These are phyloP conservation scores for Exophiala sp. DNA, from an alignment of 2,329 filamentous ascomycete species.

Conservation along the genomic window DNA sequence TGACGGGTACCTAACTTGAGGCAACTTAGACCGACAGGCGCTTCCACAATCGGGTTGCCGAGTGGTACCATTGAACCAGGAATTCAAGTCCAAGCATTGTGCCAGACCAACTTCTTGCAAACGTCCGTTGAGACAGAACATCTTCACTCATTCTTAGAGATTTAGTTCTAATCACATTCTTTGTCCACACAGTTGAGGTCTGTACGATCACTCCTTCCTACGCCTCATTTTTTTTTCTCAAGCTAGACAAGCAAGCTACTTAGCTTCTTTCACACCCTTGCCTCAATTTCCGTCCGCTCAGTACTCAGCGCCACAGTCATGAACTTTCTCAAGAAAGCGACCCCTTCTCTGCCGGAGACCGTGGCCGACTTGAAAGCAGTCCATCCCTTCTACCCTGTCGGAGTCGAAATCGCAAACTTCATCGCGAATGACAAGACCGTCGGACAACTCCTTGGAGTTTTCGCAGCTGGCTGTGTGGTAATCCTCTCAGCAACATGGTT, in stretches of 20 bases:
- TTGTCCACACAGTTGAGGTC: too few species aligned
- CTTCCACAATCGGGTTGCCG: neutral
- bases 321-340: constrained; percentile 12
- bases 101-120: neutral
- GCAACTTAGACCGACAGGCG: too few species aligned
- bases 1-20: too few species aligned
- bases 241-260: neutral
- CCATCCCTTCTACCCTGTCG: constrained; percentile 71
- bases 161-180: too few species aligned
- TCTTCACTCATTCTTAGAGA: too few species aligned
- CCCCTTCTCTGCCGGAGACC: constrained; percentile 1
- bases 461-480: constrained; percentile 53
- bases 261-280: neutral
- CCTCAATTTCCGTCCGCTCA: neutral
- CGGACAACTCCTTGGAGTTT: constrained; percentile 56
- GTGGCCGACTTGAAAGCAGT: constrained; percentile 20
- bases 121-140: neutral
- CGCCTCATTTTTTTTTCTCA: too few species aligned
- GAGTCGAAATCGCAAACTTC: constrained; percentile 60
- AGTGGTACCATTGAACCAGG: neutral
- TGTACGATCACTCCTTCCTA: too few species aligned
- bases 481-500: constrained; percentile 58
- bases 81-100: neutral
- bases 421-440: constrained; percentile 63
- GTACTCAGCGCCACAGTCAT: neutral